A percentile compares a stretch with the other conserved stretches of the same genome.
Evolutionary conservation across 108 stramenopile species (phyloP).

Genomic region (Epithemia pelagica): DNA sequence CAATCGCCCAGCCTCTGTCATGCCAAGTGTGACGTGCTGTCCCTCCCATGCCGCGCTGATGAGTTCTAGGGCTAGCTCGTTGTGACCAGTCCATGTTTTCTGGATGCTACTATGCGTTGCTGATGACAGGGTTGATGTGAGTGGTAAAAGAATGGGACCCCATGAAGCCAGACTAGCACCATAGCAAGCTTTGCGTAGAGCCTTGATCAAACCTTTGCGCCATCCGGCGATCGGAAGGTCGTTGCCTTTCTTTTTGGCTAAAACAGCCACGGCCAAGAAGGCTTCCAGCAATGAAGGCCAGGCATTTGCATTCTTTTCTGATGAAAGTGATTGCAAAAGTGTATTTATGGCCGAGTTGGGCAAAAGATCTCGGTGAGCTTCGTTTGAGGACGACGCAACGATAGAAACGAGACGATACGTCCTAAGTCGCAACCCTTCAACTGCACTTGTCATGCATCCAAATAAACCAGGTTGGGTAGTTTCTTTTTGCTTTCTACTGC

Average conservation of each 20-base stretch:
- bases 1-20: conserved; percentile 39
- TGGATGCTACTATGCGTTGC: not conserved
- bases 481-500: too few relatives aligned
- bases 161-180: conserved; percentile 49
- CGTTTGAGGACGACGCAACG: conserved; percentile 1
- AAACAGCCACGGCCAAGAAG: conserved; percentile 23
- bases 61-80: not conserved
- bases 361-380: conserved; percentile 3
- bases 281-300: conserved; percentile 51
- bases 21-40: conserved; percentile 31
- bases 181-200: conserved; percentile 59
- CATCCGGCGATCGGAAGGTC: conserved; percentile 17
- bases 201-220: conserved; percentile 45
- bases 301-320: conserved; percentile 64
- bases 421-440: conserved; percentile 51
- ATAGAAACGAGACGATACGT: conserved; percentile 44
- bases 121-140: conserved; percentile 41
- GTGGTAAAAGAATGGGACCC: conserved; percentile 64
- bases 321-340: conserved; percentile 41
- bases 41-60: conserved; percentile 58
- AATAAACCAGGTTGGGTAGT: conserved; percentile 18
- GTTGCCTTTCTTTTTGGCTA: conserved; percentile 6
- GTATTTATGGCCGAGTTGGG: conserved; percentile 27
- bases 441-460: conserved; percentile 34
- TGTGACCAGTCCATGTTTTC: not conserved